Percentiles rank a stretch among this genome's conserved stretches.
Conservation (phyloP, 768 basidiomycete species). For the Xerocomus spinulosus region DNA sequence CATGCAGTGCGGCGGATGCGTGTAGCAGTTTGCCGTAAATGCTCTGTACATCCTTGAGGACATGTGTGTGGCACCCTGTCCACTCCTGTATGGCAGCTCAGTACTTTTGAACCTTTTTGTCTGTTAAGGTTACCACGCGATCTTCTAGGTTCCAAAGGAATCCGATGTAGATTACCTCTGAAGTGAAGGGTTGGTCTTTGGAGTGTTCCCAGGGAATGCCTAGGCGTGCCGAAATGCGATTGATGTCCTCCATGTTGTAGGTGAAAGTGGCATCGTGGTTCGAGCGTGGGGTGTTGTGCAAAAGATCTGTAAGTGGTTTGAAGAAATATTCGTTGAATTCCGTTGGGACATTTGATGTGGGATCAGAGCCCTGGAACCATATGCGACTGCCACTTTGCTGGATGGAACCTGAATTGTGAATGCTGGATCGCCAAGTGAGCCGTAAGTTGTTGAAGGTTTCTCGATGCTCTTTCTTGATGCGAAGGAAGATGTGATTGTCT, state of each 20-base stretch:
- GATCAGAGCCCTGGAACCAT: no score
- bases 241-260: not conserved
- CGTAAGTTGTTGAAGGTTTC: no score
- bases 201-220: conserved; percentile 8
- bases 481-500: no score
- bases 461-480: no score
- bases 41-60: not conserved
- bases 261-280: not conserved
- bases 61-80: not conserved
- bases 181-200: conserved; percentile 10
- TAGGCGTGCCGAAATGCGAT: accelerated
- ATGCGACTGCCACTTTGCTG: no score
- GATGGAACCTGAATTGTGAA: no score
- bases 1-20: conserved; percentile 20
- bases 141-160: conserved; percentile 33
- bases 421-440: no score
- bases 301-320: not conserved
- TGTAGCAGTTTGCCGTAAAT: conserved; percentile 15
- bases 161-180: conserved; percentile 15
- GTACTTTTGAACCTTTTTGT: conserved; percentile 24
- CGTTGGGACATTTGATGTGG: no score
- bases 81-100: conserved; percentile 2
- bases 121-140: conserved; percentile 21
- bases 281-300: not conserved
- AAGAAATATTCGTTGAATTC: conserved; percentile 4